phyloP scores from a whole-genome alignment of 164 flowering plant genomes.

The Liriodendron chinense region DNA sequence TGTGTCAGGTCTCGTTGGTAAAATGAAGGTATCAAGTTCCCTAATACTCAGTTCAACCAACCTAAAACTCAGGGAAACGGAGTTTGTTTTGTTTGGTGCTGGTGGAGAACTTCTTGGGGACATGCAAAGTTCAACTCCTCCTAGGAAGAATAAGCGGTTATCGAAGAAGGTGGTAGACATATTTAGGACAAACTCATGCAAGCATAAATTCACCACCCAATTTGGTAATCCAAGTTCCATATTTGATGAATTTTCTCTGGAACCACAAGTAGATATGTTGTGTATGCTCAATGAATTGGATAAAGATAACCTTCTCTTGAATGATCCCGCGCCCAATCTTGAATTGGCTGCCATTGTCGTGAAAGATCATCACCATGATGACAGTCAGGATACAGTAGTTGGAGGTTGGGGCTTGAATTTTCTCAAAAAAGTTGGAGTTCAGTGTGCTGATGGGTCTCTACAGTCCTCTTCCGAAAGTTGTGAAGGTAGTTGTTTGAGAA shows the following conservation, averaged over 20 bases:
- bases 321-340: constrained; percentile 46
- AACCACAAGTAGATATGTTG: constrained; percentile 21
- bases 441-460: constrained; percentile 14
- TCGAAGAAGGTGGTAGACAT: constrained; percentile 45
- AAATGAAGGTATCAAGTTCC: constrained; percentile 70
- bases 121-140: constrained; percentile 24
- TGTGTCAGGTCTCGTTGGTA: constrained; percentile 50
- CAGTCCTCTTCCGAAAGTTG: constrained; percentile 18
- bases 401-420: constrained; percentile 97
- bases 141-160: constrained; percentile 34
- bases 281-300: constrained; percentile 16
- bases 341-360: constrained; percentile 81
- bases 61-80: constrained; percentile 54
- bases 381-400: constrained; percentile 22
- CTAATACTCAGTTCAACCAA: constrained; percentile 36
- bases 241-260: constrained; percentile 30
- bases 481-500: constrained; percentile 17
- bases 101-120: constrained; percentile 27
- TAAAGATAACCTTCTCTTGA: constrained; percentile 13
- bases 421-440: constrained; percentile 41
- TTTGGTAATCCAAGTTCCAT: not conserved
- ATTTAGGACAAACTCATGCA: constrained; percentile 37
- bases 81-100: constrained; percentile 55
- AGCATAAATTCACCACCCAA: constrained; percentile 30
- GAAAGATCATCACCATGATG: constrained; percentile 34